These are phyloP conservation scores for Onygena corvina DNA, from an alignment of 2,329 filamentous ascomycete genomes.

Conservation along the genomic window DNA sequence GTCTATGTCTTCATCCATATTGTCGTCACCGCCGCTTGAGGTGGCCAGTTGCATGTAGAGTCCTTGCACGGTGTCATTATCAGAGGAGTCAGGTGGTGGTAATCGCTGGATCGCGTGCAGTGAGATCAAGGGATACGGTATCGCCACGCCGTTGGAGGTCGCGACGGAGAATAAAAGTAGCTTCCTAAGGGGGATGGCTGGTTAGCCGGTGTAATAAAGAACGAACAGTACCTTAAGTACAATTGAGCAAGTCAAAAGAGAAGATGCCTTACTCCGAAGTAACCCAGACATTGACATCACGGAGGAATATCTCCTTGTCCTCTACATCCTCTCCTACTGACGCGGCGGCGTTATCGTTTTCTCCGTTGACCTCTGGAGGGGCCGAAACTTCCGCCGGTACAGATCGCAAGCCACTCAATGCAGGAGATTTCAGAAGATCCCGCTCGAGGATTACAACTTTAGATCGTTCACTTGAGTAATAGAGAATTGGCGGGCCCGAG, in stretches of 20 bases:
- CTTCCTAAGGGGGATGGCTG: slow-evolving; percentile 24
- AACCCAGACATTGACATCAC: slow-evolving; percentile 36
- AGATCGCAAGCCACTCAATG: slow-evolving; percentile 23
- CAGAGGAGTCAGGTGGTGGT: slow-evolving; percentile 22
- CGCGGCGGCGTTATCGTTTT: not conserved
- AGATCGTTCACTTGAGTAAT: slow-evolving; percentile 36
- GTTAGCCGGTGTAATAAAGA: not conserved
- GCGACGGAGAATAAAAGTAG: slow-evolving; percentile 32
- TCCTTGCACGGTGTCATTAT: slow-evolving; percentile 29
- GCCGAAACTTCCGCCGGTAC: slow-evolving; percentile 11
- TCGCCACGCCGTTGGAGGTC: slow-evolving; percentile 30
- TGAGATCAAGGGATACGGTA: slow-evolving; percentile 39
- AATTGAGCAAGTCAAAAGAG: not conserved
- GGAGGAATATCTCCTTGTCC: slow-evolving; percentile 28
- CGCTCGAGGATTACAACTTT: slow-evolving; percentile 34
- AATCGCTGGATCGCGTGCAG: slow-evolving; percentile 39
- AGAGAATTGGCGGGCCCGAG: slow-evolving; percentile 35
- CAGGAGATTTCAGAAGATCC: slow-evolving; percentile 28
- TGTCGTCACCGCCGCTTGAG: slow-evolving; percentile 17
- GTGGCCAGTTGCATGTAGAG: slow-evolving; percentile 39
- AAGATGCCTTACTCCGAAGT: slow-evolving; percentile 35
- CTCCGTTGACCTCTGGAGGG: slow-evolving; percentile 4
- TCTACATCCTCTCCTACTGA: slow-evolving; percentile 11
- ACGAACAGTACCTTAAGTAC: not conserved
- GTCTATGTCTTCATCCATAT: slow-evolving; percentile 28